Evolutionary conservation across 768 basidiomycete genomes (phyloP).

Genomic region (Cystofilobasidium bisporidii): DNA sequence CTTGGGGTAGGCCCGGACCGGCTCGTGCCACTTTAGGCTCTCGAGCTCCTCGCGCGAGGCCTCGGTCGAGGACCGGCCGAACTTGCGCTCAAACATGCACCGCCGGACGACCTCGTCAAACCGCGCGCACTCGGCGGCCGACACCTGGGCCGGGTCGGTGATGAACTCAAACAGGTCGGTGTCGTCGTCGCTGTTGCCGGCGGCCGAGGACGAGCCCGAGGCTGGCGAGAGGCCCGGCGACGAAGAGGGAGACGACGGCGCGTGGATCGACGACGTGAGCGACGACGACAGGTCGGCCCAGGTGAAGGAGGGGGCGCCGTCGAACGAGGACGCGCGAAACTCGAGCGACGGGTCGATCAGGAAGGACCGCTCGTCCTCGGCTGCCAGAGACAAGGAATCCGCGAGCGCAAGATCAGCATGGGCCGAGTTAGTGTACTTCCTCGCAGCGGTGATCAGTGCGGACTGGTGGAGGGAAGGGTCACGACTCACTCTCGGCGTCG

Average conservation of each 20-base stretch:
- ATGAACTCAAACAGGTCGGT: slow-evolving; percentile 76
- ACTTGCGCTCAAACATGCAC: slow-evolving; percentile 88
- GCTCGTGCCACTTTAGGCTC: slow-evolving; percentile 63
- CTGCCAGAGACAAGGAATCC: slow-evolving; percentile 45
- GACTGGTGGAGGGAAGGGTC: too few species aligned
- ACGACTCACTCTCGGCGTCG: slow-evolving; percentile 50
- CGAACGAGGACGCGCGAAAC: slow-evolving; percentile 50
- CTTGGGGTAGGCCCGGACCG: neutral
- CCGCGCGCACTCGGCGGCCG: slow-evolving; percentile 65
- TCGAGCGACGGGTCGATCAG: slow-evolving; percentile 82
- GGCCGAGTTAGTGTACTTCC: too few species aligned
- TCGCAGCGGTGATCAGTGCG: too few species aligned
- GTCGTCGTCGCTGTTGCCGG: slow-evolving; percentile 11
- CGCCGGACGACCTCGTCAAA: slow-evolving; percentile 92
- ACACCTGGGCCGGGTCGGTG: slow-evolving; percentile 49
- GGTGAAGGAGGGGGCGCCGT: slow-evolving; percentile 27
- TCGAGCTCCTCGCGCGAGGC: slow-evolving; percentile 59
- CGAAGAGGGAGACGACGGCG: neutral
- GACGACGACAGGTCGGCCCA: slow-evolving; percentile 20
- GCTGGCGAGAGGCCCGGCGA: neutral
- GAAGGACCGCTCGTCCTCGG: slow-evolving; percentile 87
- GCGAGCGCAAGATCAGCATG: slow-evolving; percentile 1
- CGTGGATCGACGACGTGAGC: neutral
- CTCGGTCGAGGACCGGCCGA: slow-evolving; percentile 59
- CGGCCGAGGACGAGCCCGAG: neutral